Evolutionary conservation across 306 rosid species (phyloP).

Genomic region (Pyrus communis): DNA sequence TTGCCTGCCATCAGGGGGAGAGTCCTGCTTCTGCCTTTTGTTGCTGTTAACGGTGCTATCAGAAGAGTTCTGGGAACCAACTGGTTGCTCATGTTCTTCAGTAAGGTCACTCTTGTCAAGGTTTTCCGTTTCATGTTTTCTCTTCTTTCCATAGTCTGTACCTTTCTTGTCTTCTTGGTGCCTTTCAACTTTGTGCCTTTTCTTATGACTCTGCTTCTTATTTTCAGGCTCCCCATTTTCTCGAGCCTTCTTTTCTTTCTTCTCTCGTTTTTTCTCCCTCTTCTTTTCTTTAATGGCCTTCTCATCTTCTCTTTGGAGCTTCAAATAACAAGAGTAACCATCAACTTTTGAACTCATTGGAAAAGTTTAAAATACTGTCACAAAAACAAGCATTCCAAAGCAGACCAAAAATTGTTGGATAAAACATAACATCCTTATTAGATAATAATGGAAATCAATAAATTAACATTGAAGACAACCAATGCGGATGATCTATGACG

Average conservation of each 20-base stretch:
- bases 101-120: conserved; percentile 24
- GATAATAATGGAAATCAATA: not conserved
- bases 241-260: conserved; percentile 17
- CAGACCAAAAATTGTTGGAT: not conserved
- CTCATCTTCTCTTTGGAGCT: conserved; percentile 15
- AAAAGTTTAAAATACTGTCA: not conserved
- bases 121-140: conserved; percentile 4
- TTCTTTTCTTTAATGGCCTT: conserved; percentile 24
- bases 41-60: conserved; percentile 22
- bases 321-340: not conserved
- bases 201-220: conserved; percentile 2
- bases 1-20: conserved; percentile 3
- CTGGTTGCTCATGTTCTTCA: conserved; percentile 19
- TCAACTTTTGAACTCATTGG: not conserved
- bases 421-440: not conserved
- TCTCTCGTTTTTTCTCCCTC: conserved; percentile 17
- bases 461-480: not conserved
- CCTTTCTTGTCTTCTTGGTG: conserved; percentile 2
- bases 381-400: not conserved
- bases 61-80: conserved; percentile 25
- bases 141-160: conserved; percentile 5
- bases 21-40: conserved; percentile 18
- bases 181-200: conserved; percentile 17
- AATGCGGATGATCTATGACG: not conserved
- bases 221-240: conserved; percentile 10